These are phyloP conservation scores for Akanthomyces lecanii DNA, from an alignment of 2,329 filamentous ascomycete genomes.

Conservation along the genomic window DNA sequence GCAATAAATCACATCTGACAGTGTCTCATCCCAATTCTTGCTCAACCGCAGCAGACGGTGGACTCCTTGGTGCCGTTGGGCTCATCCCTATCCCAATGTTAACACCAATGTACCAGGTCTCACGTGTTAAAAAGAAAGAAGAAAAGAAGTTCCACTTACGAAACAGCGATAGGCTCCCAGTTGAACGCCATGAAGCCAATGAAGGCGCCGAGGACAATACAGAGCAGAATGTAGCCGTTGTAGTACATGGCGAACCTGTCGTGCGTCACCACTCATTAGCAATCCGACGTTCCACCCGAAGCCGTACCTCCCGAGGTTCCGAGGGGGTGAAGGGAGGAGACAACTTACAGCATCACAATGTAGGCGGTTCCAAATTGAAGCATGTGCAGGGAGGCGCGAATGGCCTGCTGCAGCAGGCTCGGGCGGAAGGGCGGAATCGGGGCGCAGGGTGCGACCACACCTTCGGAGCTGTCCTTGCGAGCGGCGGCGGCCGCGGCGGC, in stretches of 20 bases:
- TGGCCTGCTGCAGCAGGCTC: conserved; percentile 58
- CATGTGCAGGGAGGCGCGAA: conserved; percentile 65
- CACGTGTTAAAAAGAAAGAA: background rate
- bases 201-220: conserved; percentile 72
- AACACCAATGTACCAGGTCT: background rate
- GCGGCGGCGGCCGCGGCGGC: conserved; percentile 13
- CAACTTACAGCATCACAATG: conserved; percentile 63
- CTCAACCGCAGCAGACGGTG: conserved; percentile 40
- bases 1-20: background rate
- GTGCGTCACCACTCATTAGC: conserved; percentile 5
- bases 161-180: conserved; percentile 53
- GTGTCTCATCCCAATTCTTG: background rate
- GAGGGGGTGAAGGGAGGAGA: too few species aligned
- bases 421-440: conserved; percentile 46
- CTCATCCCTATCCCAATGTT: conserved; percentile 20
- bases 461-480: conserved; percentile 22
- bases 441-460: conserved; percentile 11
- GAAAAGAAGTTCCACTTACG: conserved; percentile 22
- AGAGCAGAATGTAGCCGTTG: conserved; percentile 74
- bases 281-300: background rate
- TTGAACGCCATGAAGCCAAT: conserved; percentile 69
- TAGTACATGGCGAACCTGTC: conserved; percentile 53
- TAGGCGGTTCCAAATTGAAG: conserved; percentile 72
- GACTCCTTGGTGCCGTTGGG: conserved; percentile 36
- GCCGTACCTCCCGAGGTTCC: background rate